These are phyloP conservation scores for Penicillium egyptiacum DNA, from an alignment of 495 filamentous ascomycete genomes.

Conservation along the genomic window DNA sequence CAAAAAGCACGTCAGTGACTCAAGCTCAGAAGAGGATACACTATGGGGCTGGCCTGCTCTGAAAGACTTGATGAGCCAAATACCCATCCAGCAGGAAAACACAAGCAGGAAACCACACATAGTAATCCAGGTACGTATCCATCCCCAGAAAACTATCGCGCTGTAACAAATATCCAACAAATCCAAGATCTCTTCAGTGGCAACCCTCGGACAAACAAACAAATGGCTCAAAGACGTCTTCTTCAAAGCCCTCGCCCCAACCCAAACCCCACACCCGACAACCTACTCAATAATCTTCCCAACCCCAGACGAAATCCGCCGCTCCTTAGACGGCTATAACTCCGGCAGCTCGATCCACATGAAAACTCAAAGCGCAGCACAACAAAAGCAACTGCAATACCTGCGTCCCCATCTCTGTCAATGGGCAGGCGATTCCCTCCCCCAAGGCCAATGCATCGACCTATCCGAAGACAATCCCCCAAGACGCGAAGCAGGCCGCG, in stretches of 20 bases:
- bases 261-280: slow-evolving; percentile 11
- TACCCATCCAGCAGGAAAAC: slow-evolving; percentile 35
- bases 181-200: slow-evolving; percentile 69
- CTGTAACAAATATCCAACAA: not conserved
- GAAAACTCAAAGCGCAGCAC: slow-evolving; percentile 65
- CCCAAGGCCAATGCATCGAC: slow-evolving; percentile 15
- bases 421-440: slow-evolving; percentile 56
- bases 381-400: slow-evolving; percentile 74
- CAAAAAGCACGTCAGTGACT: slow-evolving; percentile 46
- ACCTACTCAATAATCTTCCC: slow-evolving; percentile 72
- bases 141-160: not conserved
- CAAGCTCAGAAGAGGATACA: slow-evolving; percentile 45
- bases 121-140: slow-evolving; percentile 57
- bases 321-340: slow-evolving; percentile 73
- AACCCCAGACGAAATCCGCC: slow-evolving; percentile 74
- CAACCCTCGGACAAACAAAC: slow-evolving; percentile 70
- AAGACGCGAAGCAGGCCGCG: slow-evolving; percentile 55
- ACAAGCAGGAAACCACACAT: slow-evolving; percentile 51
- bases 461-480: slow-evolving; percentile 10
- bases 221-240: slow-evolving; percentile 72
- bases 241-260: slow-evolving; percentile 53
- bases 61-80: slow-evolving; percentile 54
- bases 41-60: slow-evolving; percentile 76
- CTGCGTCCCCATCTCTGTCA: slow-evolving; percentile 68
- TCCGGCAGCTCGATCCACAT: slow-evolving; percentile 83